Evolutionary conservation across 495 filamentous ascomycete species (phyloP).

Genomic region (Letharia lupina): DNA sequence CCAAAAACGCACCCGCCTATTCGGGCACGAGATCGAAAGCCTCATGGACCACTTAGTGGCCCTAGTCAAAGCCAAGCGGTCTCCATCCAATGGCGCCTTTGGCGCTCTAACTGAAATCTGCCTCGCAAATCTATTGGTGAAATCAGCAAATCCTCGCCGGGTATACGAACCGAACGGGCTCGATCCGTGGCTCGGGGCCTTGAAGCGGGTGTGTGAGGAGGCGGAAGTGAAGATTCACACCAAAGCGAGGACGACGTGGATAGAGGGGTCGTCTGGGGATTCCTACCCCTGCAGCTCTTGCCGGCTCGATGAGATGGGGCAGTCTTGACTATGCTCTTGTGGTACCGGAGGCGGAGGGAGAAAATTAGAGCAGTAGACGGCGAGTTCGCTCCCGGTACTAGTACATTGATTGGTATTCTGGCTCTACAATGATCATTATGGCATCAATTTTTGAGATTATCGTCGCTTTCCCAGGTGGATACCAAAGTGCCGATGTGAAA

Average conservation of each 20-base stretch:
- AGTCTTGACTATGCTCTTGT: neutral
- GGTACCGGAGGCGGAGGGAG: neutral
- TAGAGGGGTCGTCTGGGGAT: neutral
- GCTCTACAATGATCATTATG: too few relatives aligned
- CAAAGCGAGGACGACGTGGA: neutral
- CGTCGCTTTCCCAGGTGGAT: too few relatives aligned
- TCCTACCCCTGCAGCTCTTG: neutral
- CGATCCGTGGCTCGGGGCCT: neutral
- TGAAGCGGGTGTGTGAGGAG: neutral
- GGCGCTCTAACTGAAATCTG: neutral
- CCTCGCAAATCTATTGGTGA: neutral
- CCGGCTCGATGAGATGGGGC: neutral
- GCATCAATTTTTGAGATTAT: too few relatives aligned
- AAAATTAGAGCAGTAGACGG: neutral
- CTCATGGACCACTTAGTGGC: neutral
- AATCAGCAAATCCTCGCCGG: neutral
- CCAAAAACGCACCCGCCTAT: neutral
- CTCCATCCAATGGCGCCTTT: neutral
- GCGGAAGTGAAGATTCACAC: neutral
- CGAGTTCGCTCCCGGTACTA: too few relatives aligned
- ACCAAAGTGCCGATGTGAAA: too few relatives aligned
- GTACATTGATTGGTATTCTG: too few relatives aligned
- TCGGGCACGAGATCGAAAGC: neutral
- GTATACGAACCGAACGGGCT: neutral
- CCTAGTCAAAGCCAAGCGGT: neutral